phyloP scores from a whole-genome alignment of 108 stramenopile species.

The Chaetoceros muelleri region DNA sequence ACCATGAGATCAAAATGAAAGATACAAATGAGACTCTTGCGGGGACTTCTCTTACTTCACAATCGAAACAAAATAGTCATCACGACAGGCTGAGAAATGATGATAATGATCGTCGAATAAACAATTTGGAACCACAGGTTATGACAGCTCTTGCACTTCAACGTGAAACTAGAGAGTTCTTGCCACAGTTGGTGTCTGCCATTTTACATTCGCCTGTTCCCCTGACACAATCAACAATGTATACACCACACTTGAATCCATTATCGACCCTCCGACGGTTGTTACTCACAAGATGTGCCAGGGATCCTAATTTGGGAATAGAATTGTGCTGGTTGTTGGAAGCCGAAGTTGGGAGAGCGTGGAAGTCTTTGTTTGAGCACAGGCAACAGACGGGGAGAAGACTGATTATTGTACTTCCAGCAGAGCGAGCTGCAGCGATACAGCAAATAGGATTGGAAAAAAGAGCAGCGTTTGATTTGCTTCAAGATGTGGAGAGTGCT shows the following conservation, averaged over 20 bases:
- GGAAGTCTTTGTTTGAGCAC: conserved; percentile 82
- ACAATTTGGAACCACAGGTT: conserved; percentile 1
- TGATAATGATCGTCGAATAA: background rate
- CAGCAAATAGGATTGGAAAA: conserved; percentile 72
- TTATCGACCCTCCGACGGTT: conserved; percentile 56
- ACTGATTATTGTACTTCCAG: conserved; percentile 70
- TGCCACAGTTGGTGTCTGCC: conserved; percentile 76
- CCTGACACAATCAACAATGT: conserved; percentile 3
- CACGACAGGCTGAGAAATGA: no score
- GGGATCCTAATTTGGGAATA: conserved; percentile 72
- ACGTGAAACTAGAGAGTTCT: conserved; percentile 43
- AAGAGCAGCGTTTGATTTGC: conserved; percentile 68
- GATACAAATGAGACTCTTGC: no score
- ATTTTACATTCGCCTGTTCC: conserved; percentile 70
- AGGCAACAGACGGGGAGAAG: conserved; percentile 72
- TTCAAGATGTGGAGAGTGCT: conserved; percentile 80
- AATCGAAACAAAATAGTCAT: background rate
- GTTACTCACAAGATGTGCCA: conserved; percentile 44
- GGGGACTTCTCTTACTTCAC: no score
- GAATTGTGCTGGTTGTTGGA: conserved; percentile 83
- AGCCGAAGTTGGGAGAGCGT: conserved; percentile 81
- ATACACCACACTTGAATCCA: conserved; percentile 49
- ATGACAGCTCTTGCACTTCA: conserved; percentile 20
- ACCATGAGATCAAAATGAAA: conserved; percentile 13
- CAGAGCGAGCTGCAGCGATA: conserved; percentile 70